Percentiles rank a stretch among this genome's conserved stretches.
phyloP scores from a whole-genome alignment of 805 yeast genomes.

The Teunomyces tritomae region DNA sequence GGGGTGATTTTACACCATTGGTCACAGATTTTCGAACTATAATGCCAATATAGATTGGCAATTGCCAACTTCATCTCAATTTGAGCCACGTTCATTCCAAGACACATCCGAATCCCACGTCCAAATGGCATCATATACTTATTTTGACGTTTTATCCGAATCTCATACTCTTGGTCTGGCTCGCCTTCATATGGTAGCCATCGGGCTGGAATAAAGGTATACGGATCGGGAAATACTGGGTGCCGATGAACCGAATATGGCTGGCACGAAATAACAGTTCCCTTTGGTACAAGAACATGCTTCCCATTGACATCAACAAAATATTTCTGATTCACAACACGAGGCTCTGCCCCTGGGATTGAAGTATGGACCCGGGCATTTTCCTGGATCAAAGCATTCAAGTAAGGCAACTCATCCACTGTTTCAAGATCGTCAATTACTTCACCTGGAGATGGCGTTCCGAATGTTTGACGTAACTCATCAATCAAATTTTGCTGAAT shows the following conservation, averaged over 20 bases:
- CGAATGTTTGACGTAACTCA: constrained; percentile 44
- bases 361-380: constrained; percentile 62
- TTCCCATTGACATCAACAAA: constrained; percentile 17
- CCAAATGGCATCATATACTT: constrained; percentile 67
- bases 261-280: constrained; percentile 59
- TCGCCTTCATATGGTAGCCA: constrained; percentile 50
- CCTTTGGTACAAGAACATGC: constrained; percentile 42
- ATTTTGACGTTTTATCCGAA: constrained; percentile 45
- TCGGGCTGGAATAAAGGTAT: constrained; percentile 55
- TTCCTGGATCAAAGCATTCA: constrained; percentile 64
- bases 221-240: constrained; percentile 52
- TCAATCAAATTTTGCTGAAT: constrained; percentile 47
- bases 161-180: constrained; percentile 23
- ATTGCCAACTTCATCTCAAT: constrained; percentile 61
- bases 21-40: constrained; percentile 32
- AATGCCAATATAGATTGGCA: constrained; percentile 53
- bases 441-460: constrained; percentile 21
- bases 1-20: constrained; percentile 43
- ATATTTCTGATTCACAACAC: constrained; percentile 40
- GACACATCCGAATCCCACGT: constrained; percentile 70
- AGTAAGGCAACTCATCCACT: constrained; percentile 53
- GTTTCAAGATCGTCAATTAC: constrained; percentile 30
- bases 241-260: constrained; percentile 65
- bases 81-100: constrained; percentile 66
- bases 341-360: constrained; percentile 72